phyloP scores from a whole-genome alignment of 2,329 filamentous ascomycete species.

The Esteya vermicola region DNA sequence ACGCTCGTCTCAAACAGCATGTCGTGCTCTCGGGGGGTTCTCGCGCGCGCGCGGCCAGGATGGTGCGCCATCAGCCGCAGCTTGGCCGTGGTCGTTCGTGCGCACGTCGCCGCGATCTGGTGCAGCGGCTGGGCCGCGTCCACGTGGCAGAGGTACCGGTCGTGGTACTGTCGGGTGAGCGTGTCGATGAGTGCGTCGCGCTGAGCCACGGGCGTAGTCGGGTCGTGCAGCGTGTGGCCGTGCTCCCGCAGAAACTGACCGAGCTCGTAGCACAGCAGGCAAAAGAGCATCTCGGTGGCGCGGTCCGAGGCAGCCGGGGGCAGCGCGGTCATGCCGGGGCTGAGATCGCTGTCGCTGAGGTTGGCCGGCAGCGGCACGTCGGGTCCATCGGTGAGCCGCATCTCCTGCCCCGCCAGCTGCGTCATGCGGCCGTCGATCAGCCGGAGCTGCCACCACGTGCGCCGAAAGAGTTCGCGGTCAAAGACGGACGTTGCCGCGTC shows the following conservation, averaged over 20 bases:
- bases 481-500: conserved; percentile 31
- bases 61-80: conserved; percentile 14
- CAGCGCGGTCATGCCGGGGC: conserved; percentile 25
- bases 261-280: conserved; percentile 26
- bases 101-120: conserved; percentile 8
- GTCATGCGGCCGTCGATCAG: conserved; percentile 33
- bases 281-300: conserved; percentile 36
- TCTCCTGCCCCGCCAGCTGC: conserved; percentile 6
- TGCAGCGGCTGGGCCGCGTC: conserved; percentile 21
- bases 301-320: conserved; percentile 24
- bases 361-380: conserved; percentile 19
- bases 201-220: conserved; percentile 6
- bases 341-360: conserved; percentile 33
- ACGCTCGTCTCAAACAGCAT: conserved; percentile 11
- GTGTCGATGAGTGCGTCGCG: conserved; percentile 16
- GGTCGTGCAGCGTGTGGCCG: conserved; percentile 13
- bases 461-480: conserved; percentile 42
- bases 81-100: conserved; percentile 11
- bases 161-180: conserved; percentile 13
- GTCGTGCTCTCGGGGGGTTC: too few species aligned
- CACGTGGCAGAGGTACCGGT: conserved; percentile 16
- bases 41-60: too few species aligned
- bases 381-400: background rate
- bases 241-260: conserved; percentile 23
- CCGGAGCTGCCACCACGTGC: conserved; percentile 44